A percentile compares a stretch with the other conserved stretches of the same genome.
Evolutionary conservation across 2,329 filamentous ascomycete species (phyloP).

Genomic region (Beauveria sp.): DNA sequence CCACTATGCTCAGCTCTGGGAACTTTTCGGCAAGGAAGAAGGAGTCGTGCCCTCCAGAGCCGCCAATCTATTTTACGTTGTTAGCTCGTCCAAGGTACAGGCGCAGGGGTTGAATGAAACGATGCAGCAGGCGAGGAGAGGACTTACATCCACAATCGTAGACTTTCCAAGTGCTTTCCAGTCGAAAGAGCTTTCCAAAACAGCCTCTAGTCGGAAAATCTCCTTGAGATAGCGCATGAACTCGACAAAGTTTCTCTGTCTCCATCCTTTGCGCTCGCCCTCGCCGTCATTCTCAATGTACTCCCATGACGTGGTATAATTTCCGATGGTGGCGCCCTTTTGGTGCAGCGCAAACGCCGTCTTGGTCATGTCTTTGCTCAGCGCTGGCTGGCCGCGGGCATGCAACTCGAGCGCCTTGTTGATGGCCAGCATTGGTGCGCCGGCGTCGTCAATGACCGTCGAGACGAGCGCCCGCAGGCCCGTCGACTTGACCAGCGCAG

Average conservation of each 20-base stretch:
- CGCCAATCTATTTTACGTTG: conserved; percentile 27
- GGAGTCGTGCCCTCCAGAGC: conserved; percentile 34
- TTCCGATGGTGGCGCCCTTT: conserved; percentile 22
- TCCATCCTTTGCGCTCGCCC: conserved; percentile 29
- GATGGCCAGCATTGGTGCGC: conserved; percentile 28
- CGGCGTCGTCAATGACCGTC: conserved; percentile 29
- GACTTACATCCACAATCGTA: conserved; percentile 34
- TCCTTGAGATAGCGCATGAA: conserved; percentile 34
- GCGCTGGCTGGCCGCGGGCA: conserved; percentile 21
- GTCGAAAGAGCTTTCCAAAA: conserved; percentile 26
- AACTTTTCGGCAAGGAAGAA: conserved; percentile 33
- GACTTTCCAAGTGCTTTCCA: conserved; percentile 29
- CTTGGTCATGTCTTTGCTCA: conserved; percentile 27
- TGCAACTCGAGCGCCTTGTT: conserved; percentile 26
- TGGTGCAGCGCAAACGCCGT: conserved; percentile 31
- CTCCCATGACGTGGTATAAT: conserved; percentile 30
- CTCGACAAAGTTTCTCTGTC: conserved; percentile 30
- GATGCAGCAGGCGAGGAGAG: not conserved
- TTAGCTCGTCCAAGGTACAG: not conserved
- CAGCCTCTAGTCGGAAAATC: conserved; percentile 29
- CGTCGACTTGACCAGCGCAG: conserved; percentile 25
- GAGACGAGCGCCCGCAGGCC: conserved; percentile 29
- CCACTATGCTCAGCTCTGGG: conserved; percentile 32
- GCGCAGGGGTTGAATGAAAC: not conserved
- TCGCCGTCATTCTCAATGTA: conserved; percentile 33